Conservation (phyloP, 306 rosid genomes). For the Trichosanthes truncata region DNA sequence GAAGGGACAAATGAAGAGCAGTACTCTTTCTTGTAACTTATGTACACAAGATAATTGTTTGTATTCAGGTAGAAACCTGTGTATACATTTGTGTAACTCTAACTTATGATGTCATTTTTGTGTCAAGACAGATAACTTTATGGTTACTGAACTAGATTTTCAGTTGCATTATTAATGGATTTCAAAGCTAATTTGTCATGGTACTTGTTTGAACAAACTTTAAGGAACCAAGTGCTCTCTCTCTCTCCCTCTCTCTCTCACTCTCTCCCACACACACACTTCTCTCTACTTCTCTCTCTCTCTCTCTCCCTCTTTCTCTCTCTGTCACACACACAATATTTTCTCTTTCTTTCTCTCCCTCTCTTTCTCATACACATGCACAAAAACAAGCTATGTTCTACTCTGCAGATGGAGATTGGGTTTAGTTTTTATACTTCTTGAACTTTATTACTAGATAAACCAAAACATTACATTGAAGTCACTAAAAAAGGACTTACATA, state of each 20-base stretch:
- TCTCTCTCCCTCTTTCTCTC: no score
- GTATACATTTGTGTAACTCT: neutral
- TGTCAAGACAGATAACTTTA: neutral
- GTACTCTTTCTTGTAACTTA: neutral
- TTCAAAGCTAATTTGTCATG: neutral
- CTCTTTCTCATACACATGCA: neutral
- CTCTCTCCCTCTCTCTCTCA: no score
- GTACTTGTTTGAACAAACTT: neutral
- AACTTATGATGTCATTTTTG: neutral
- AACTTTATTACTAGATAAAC: neutral
- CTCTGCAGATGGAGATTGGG: neutral
- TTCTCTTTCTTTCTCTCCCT: no score
- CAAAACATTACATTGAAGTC: slow-evolving; percentile 6
- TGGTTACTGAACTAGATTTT: neutral
- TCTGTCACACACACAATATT: no score
- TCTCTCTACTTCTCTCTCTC: no score
- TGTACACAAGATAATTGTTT: slow-evolving; percentile 8
- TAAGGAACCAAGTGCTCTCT: neutral
- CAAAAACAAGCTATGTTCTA: neutral
- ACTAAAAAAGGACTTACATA: slow-evolving; percentile 11
- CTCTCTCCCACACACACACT: no score
- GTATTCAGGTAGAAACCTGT: slow-evolving; percentile 4
- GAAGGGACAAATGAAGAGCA: neutral
- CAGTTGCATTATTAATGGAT: neutral
- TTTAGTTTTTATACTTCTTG: neutral